Conservation (phyloP, 1,284 basidiomycete genomes). For the Fistulina hepatica region DNA sequence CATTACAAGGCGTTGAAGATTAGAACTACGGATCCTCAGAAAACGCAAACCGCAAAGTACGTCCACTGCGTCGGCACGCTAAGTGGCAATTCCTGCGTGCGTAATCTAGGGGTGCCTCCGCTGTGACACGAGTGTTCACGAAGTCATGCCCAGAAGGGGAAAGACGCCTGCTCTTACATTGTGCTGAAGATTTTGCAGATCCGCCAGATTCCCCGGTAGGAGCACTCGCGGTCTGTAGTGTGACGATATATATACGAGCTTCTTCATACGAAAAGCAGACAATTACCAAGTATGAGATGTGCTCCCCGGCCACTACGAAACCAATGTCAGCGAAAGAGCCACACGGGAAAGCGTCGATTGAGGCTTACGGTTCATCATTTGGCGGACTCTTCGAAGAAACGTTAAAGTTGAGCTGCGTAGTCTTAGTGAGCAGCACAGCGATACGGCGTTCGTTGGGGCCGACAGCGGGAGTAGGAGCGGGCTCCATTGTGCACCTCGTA, state of each 20-base stretch:
- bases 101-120: slow-evolving; percentile 66
- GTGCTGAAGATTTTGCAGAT: slow-evolving; percentile 5
- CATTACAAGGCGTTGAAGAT: no score
- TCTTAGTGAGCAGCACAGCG: no score
- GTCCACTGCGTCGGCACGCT: no score
- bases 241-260: neutral
- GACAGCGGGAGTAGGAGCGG: no score
- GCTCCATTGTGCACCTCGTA: no score
- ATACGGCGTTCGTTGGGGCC: no score
- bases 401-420: neutral
- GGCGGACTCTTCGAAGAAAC: neutral
- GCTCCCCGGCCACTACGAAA: neutral
- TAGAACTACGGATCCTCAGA: no score
- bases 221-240: neutral
- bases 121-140: slow-evolving; percentile 52
- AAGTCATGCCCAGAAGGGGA: slow-evolving; percentile 8
- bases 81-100: no score
- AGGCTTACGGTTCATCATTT: neutral
- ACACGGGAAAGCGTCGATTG: neutral
- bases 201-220: neutral
- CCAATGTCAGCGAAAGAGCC: neutral
- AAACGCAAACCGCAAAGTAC: no score
- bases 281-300: neutral
- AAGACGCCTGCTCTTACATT: slow-evolving; percentile 1
- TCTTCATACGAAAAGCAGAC: neutral